Evolutionary conservation across 2,329 filamentous ascomycete species (phyloP), one percentile per base, ranked within the genome.

Genomic region (Penicillium sp.): DNA sequence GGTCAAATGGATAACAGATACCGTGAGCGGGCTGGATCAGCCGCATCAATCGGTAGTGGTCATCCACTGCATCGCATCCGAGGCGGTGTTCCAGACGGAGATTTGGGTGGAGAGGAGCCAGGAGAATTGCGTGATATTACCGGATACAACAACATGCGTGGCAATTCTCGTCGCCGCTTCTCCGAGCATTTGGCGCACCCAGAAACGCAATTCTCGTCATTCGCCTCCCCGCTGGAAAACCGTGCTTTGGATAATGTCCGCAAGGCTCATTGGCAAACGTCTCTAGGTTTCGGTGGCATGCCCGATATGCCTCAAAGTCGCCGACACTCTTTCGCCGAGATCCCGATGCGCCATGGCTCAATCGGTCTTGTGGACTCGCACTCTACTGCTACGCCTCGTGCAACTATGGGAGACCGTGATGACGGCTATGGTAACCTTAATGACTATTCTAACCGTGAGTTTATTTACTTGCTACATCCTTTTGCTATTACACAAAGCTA

Each of bases 281-380:
- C 78, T 4, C 74, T 81, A 29, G 79, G 78, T 13, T 81, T 81
- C 64, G 77, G 78, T 27, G 71, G 77, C 54, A 69, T 78, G 43
- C 66, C 72, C 35, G 79, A 81, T 59, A 69, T 76, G 25, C 75
- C 80, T 31, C 79, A 81, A 62, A 81, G 80, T 61, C 77, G 80
- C 38, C 78, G 80, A 21, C 80, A 82, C 65, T 81, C 80, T 17
- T 81, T 82, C 58, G 80, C 79, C 29, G 79, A 81, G 60, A 77
- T 81, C 43, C 78, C 80, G 12, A 77, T 79, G 37, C 74, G 80
- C 42, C 77, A 81, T 52, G 68, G 69, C 29, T 81, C 79, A 12
- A 70, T 80, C 49, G 69, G 75, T 53, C 60, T 63, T 9, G 42
- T 58, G 41, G 65, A 67, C 37, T 58, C 61, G 2, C 62, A 63